Percentiles rank a stretch among this genome's conserved stretches.
phyloP scores from a whole-genome alignment of 2,329 filamentous ascomycete species.

The Dissoconium aciculare region DNA sequence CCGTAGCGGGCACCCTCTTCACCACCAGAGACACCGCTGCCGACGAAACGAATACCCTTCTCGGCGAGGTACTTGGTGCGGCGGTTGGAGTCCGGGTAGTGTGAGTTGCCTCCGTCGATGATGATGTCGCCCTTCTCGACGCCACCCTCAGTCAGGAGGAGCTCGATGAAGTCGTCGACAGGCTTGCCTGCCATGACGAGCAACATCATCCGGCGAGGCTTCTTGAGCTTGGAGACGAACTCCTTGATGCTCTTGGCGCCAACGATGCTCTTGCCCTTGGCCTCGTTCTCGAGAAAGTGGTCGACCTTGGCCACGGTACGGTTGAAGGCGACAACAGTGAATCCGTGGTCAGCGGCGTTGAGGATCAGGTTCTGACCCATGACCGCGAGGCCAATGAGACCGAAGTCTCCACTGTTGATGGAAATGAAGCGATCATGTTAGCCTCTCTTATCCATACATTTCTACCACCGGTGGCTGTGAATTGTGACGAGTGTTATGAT shows the following conservation, averaged over 20 bases:
- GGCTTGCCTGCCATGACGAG: conserved; percentile 97
- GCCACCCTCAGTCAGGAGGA: conserved; percentile 52
- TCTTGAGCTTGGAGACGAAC: conserved; percentile 94
- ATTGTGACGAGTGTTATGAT: conserved; percentile 1
- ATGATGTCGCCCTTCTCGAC: conserved; percentile 87
- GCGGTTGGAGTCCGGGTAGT: conserved; percentile 98
- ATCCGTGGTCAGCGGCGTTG: conserved; percentile 47
- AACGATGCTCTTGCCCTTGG: conserved; percentile 72
- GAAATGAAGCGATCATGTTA: conserved; percentile 11
- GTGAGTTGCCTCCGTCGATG: conserved; percentile 98
- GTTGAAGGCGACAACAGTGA: conserved; percentile 97
- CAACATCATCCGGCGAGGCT: conserved; percentile 91
- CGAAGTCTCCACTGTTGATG: conserved; percentile 34
- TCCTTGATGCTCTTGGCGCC: conserved; percentile 89
- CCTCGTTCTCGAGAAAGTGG: conserved; percentile 36
- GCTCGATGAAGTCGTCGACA: conserved; percentile 98
- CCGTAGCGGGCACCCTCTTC: conserved; percentile 98
- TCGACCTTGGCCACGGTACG: conserved; percentile 97
- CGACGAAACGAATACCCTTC: conserved; percentile 93
- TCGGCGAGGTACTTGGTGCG: conserved; percentile 70
- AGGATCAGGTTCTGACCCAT: conserved; percentile 42
- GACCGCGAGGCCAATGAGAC: conserved; percentile 39
- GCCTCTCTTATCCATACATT: conserved; percentile 6
- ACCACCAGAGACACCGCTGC: conserved; percentile 93
- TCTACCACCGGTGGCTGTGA: conserved; percentile 1